Conservation (phyloP, 2,329 filamentous ascomycete genomes). For the Coniochaeta prunicola region DNA sequence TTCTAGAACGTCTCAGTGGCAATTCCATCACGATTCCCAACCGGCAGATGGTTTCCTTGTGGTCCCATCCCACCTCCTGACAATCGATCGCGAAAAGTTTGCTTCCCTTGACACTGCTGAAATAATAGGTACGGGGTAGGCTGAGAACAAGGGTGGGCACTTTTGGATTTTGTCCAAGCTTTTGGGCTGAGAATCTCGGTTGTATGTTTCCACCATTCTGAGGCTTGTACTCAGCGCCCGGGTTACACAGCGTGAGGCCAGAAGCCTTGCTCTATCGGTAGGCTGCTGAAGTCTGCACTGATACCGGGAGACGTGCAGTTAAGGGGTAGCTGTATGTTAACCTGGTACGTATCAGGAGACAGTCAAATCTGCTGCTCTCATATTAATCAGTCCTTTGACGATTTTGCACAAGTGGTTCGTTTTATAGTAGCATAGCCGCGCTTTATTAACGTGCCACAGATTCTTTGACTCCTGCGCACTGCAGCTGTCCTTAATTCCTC, state of each 20-base stretch:
- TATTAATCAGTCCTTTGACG: neutral
- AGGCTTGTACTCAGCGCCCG: neutral
- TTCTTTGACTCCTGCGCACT: neutral
- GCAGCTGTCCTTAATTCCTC: neutral
- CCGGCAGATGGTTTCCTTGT: neutral
- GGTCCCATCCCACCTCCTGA: neutral
- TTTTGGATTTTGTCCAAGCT: neutral
- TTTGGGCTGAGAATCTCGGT: neutral
- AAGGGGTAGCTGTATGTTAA: neutral
- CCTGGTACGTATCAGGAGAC: neutral
- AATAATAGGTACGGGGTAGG: neutral
- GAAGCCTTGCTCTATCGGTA: neutral
- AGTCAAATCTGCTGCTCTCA: neutral
- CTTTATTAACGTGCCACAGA: neutral
- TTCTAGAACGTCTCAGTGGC: neutral
- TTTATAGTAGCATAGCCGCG: neutral
- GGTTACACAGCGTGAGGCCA: neutral
- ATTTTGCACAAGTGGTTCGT: neutral
- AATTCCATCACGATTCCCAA: neutral
- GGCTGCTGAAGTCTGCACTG: neutral
- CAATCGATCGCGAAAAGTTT: neutral
- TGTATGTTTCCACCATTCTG: neutral
- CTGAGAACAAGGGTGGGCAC: neutral
- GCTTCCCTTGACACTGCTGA: neutral
- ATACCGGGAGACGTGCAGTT: neutral